phyloP scores from a whole-genome alignment of 257 asterid genomes.

The Salvia splendens region DNA sequence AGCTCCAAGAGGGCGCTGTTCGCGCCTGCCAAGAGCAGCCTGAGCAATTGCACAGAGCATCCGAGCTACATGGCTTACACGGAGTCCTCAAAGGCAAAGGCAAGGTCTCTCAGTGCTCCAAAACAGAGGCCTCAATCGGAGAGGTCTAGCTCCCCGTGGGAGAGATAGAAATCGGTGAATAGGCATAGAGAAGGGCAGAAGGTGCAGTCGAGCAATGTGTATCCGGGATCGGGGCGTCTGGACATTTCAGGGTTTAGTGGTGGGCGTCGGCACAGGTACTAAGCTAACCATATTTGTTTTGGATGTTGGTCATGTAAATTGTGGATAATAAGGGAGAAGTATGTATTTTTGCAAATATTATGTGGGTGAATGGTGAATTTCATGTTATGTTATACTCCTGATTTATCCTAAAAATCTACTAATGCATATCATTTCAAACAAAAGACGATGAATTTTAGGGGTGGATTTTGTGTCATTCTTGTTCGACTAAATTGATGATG shows the following conservation, averaged over 20 bases:
- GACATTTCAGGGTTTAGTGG: conserved; percentile 59
- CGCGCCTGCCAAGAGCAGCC: conserved; percentile 67
- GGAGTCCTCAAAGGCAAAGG: conserved; percentile 77
- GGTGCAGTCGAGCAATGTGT: conserved; percentile 31
- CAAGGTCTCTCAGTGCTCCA: conserved; percentile 80
- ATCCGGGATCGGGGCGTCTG: conserved; percentile 81
- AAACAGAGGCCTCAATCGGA: conserved; percentile 69
- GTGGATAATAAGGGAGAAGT: neutral
- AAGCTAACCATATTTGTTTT: neutral
- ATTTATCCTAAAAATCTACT: no score
- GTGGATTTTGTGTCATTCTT: no score
- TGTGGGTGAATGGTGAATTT: no score
- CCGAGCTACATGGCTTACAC: conserved; percentile 83
- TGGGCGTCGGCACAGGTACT: conserved; percentile 51
- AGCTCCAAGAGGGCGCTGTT: conserved; percentile 42
- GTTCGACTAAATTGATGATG: no score
- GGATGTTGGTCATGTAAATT: conserved; percentile 3
- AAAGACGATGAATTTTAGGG: no score
- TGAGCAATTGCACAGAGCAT: conserved; percentile 53
- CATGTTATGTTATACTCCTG: no score
- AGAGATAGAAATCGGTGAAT: conserved; percentile 60
- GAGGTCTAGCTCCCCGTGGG: conserved; percentile 52
- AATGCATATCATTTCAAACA: no score
- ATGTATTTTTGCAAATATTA: no score
- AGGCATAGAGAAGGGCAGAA: conserved; percentile 41